A percentile compares a stretch with the other conserved stretches of the same genome.
Conservation (phyloP, 768 basidiomycete species). For the Mycena latifolia region DNA sequence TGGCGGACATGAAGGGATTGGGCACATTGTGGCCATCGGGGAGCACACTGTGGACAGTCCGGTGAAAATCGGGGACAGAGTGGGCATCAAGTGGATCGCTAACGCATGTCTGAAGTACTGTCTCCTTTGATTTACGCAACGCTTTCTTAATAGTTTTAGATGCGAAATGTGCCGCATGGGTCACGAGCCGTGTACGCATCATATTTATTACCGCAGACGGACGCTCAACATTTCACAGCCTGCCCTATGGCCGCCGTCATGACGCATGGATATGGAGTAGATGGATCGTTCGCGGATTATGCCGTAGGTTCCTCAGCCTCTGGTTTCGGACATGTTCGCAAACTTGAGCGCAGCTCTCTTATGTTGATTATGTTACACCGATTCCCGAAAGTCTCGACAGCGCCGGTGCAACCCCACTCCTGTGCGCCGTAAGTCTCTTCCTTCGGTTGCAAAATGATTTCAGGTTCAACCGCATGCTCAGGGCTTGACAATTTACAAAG, state of each 20-base stretch:
- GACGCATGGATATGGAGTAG: slow-evolving; percentile 71
- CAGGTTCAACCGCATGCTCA: slow-evolving; percentile 35
- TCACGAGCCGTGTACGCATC: slow-evolving; percentile 57
- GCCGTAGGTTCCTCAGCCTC: slow-evolving; percentile 52
- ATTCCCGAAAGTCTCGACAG: slow-evolving; percentile 78
- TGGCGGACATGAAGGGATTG: slow-evolving; percentile 87
- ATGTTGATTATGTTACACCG: slow-evolving; percentile 75
- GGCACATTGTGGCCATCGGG: slow-evolving; percentile 82
- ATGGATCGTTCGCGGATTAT: slow-evolving; percentile 81
- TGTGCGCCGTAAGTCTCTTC: slow-evolving; percentile 70
- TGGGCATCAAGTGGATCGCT: slow-evolving; percentile 82
- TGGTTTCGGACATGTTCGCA: not conserved
- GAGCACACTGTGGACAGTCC: slow-evolving; percentile 58
- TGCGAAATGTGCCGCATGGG: slow-evolving; percentile 83
- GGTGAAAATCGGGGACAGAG: slow-evolving; percentile 80
- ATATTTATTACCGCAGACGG: not conserved
- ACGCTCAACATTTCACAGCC: slow-evolving; percentile 45
- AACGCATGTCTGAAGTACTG: slow-evolving; percentile 53
- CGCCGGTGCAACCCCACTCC: slow-evolving; percentile 74
- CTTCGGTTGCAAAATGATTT: not conserved
- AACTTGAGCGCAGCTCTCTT: slow-evolving; percentile 62
- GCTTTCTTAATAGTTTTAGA: slow-evolving; percentile 35
- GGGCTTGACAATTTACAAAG: slow-evolving; percentile 88
- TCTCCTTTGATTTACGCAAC: not conserved
- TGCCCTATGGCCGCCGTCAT: slow-evolving; percentile 58